These are phyloP conservation scores for Keithomyces neogunnii DNA, from an alignment of 2,329 filamentous ascomycete species.

Conservation along the genomic window DNA sequence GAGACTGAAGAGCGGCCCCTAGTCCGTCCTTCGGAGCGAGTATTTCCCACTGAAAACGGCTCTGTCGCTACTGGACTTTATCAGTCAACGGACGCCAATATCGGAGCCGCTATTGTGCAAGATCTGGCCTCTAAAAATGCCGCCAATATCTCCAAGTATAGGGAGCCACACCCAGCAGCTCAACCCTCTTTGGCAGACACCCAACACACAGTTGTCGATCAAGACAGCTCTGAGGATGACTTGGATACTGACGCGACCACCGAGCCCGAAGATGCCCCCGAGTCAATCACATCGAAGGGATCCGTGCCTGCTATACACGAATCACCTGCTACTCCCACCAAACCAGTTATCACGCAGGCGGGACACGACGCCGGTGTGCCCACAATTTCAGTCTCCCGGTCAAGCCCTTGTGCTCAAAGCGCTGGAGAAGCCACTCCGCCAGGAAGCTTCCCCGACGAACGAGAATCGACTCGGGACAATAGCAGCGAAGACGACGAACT, in stretches of 20 bases:
- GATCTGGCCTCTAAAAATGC: slow-evolving; percentile 45
- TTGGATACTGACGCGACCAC: slow-evolving; percentile 10
- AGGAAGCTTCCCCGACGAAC: slow-evolving; percentile 1
- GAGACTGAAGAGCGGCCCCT: slow-evolving; percentile 48
- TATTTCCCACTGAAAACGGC: slow-evolving; percentile 13
- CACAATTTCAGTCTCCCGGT: slow-evolving; percentile 5
- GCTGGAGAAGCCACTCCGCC: neutral
- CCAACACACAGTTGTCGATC: slow-evolving; percentile 49
- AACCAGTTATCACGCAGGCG: neutral
- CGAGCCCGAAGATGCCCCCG: slow-evolving; percentile 7
- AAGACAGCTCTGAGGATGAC: slow-evolving; percentile 24
- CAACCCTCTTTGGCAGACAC: slow-evolving; percentile 62
- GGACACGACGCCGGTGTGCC: neutral
- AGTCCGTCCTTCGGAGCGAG: slow-evolving; percentile 41
- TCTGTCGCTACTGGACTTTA: slow-evolving; percentile 20
- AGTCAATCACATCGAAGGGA: neutral
- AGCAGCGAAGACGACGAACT: slow-evolving; percentile 1
- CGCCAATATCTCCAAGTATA: slow-evolving; percentile 47
- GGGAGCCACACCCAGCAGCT: slow-evolving; percentile 61
- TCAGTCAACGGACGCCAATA: slow-evolving; percentile 50
- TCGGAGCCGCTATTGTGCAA: slow-evolving; percentile 46
- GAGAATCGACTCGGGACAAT: neutral
- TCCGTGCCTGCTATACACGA: neutral
- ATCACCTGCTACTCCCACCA: slow-evolving; percentile 5
- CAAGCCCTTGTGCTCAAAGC: neutral